phyloP scores from a whole-genome alignment of 441 rosid genomes.

The Jatropha multifida region DNA sequence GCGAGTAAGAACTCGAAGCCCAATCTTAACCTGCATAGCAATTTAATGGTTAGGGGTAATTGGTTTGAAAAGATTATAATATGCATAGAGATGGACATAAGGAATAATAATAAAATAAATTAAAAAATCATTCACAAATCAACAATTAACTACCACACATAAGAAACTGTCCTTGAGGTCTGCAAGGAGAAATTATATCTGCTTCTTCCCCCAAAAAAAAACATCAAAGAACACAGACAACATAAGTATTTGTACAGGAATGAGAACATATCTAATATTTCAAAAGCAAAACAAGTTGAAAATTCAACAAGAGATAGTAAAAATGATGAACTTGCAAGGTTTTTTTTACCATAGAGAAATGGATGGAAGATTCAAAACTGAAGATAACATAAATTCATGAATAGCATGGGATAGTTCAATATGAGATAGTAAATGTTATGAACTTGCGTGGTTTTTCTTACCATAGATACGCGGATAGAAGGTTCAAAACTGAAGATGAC shows the following conservation, averaged over 20 bases:
- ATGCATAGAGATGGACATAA: neutral
- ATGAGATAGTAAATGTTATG: neutral
- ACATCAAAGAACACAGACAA: neutral
- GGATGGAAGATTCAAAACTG: neutral
- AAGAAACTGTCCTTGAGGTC: neutral
- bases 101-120: neutral
- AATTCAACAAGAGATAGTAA: neutral
- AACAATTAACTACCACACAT: neutral
- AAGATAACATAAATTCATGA: neutral
- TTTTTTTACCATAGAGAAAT: neutral
- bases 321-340: neutral
- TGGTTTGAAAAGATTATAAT: neutral
- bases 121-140: neutral
- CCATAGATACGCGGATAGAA: neutral
- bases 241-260: neutral
- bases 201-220: neutral
- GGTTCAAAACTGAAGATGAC: neutral
- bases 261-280: neutral
- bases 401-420: neutral
- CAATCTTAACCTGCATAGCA: constrained; percentile 70
- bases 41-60: neutral
- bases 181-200: neutral
- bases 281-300: neutral
- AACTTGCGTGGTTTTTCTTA: neutral
- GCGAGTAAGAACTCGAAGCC: constrained; percentile 93